A percentile compares a stretch with the other conserved stretches of the same genome.
phyloP scores from a whole-genome alignment of 2,329 filamentous ascomycete species.

The Orbilia javanica region DNA sequence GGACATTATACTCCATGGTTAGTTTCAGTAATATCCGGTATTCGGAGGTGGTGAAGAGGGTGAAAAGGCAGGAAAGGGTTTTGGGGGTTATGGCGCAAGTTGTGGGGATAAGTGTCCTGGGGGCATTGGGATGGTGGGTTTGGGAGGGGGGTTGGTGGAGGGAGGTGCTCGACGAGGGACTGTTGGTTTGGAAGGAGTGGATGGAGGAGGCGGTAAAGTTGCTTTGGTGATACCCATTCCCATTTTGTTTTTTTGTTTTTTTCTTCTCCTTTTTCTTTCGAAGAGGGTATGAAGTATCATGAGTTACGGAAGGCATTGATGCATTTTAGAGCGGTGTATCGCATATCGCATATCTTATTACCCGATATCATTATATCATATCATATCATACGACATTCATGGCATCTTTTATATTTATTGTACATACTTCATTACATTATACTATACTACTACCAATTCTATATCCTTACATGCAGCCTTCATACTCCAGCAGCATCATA shows the following conservation, averaged over 20 bases:
- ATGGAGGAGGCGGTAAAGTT: conserved; percentile 38
- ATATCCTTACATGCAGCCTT: too few relatives aligned
- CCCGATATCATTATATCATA: not conserved
- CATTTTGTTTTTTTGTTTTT: not conserved
- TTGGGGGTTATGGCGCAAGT: conserved; percentile 69
- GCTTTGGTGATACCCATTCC: conserved; percentile 1
- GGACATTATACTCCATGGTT: conserved; percentile 90
- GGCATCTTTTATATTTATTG: too few relatives aligned
- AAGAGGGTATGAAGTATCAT: not conserved
- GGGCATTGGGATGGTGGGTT: conserved; percentile 3
- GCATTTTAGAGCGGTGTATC: too few relatives aligned
- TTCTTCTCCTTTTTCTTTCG: not conserved
- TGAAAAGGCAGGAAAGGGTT: conserved; percentile 76
- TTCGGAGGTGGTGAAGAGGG: conserved; percentile 80
- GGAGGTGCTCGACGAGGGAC: conserved; percentile 6
- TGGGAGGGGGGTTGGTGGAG: conserved; percentile 50
- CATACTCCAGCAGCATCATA: too few relatives aligned
- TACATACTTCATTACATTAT: too few relatives aligned
- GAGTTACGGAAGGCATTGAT: not conserved
- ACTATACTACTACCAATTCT: too few relatives aligned
- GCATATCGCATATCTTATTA: too few relatives aligned
- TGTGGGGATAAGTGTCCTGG: conserved; percentile 63
- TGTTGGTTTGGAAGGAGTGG: conserved; percentile 35
- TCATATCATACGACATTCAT: not conserved
- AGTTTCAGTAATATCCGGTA: conserved; percentile 96